These are phyloP conservation scores for Lachancea nothofagi DNA, from an alignment of 805 yeast species.

Conservation along the genomic window DNA sequence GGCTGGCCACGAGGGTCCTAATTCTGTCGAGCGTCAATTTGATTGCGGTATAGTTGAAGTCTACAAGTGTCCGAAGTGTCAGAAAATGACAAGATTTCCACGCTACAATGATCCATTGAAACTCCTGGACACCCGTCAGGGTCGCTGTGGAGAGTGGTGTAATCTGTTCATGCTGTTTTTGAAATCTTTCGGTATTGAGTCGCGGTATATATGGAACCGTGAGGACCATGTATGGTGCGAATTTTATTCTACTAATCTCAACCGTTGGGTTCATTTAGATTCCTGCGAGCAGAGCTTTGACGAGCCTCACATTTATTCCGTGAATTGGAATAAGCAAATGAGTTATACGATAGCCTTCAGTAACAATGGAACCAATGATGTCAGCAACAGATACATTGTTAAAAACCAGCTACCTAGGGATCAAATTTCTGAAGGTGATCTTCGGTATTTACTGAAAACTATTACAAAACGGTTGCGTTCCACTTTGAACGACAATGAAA, in stretches of 20 bases:
- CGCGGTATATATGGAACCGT: slow-evolving; percentile 75
- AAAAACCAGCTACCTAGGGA: slow-evolving; percentile 44
- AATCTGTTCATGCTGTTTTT: slow-evolving; percentile 70
- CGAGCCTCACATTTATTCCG: slow-evolving; percentile 67
- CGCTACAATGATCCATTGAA: slow-evolving; percentile 65
- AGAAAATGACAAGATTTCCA: slow-evolving; percentile 52
- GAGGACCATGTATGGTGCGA: slow-evolving; percentile 99
- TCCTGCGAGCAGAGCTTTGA: slow-evolving; percentile 84
- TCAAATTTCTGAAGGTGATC: slow-evolving; percentile 38
- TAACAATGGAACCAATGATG: slow-evolving; percentile 58
- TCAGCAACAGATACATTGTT: slow-evolving; percentile 59
- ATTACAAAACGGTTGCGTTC: slow-evolving; percentile 36
- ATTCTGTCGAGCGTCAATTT: slow-evolving; percentile 37
- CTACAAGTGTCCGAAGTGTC: slow-evolving; percentile 56
- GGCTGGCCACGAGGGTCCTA: slow-evolving; percentile 40
- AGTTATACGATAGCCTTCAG: slow-evolving; percentile 75
- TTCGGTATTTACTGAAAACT: slow-evolving; percentile 33
- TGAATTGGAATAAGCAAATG: slow-evolving; percentile 94
- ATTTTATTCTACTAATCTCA: slow-evolving; percentile 54
- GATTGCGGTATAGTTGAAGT: slow-evolving; percentile 59
- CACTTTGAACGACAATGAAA: slow-evolving; percentile 31
- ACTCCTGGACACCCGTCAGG: slow-evolving; percentile 56
- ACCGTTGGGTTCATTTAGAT: slow-evolving; percentile 84
- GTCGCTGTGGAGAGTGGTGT: slow-evolving; percentile 97
- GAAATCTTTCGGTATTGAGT: slow-evolving; percentile 57